Evolutionary conservation across 1,284 basidiomycete species (phyloP), one percentile per base, ranked within the genome.

Genomic region (Rhizopogon hawkerae): DNA sequence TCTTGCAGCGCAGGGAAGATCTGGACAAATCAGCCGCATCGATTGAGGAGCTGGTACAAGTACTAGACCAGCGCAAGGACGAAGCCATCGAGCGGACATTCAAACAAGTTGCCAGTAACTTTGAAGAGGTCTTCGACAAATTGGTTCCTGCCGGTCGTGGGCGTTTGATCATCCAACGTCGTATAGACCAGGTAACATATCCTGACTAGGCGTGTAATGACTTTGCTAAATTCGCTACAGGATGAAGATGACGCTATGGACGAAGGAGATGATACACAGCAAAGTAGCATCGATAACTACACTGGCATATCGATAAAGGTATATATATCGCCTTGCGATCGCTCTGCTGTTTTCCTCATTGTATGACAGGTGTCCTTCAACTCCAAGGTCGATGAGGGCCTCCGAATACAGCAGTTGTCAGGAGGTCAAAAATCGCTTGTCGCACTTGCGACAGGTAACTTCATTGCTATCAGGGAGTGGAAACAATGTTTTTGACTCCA

Each of bases 81-180:
- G 96, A 98, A 65, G 95, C 96, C 2, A 98, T 99, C 56, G 92
- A 98, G 68, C 76, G 93, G 33, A 98, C 95, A 1, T 98, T 98
- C 72, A 96, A 95, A 71, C 93, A 98, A 65, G 96, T 98, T 1
- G 92, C 91, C 13, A 91, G 82, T 58, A 93, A 97, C 69, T 99
- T 98, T 67, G 89, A 91, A 59, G 91, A 97, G 56, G 93, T 98
- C 9, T 98, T 99, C 65, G 93, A 94, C 69, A 89, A 85, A 66
- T 77, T 99, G n/a, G 96, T 98, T 0, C 95, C 96, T 2, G 89
- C 89, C 42, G 96, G 96, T 10, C 77, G 86, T 38, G 96, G 96
- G 0, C 71, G 87, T 47, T 67, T 99, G 52, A 90, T 96, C 58
- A 98, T 98, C 61, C 92, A 96, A 69, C 80, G 89, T 58, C 76